phyloP scores from a whole-genome alignment of 2,329 filamentous ascomycete genomes.

The Penicillium sp. region DNA sequence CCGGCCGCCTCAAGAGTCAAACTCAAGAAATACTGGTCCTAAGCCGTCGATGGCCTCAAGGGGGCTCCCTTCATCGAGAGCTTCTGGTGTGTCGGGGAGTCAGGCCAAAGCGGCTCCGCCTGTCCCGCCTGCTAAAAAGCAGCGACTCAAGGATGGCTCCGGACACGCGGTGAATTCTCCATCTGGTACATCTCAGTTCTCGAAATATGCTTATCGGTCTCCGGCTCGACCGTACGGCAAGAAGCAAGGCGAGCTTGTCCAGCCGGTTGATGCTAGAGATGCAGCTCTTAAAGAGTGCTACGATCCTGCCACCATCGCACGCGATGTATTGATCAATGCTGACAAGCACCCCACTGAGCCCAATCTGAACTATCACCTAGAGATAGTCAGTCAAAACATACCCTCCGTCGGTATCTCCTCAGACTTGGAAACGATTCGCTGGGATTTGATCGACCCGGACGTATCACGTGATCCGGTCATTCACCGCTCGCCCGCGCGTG shows the following conservation, averaged over 20 bases:
- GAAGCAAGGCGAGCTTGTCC: constrained; percentile 38
- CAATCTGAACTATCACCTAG: constrained; percentile 56
- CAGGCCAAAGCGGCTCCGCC: not conserved
- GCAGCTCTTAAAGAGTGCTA: constrained; percentile 50
- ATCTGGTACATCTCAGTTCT: constrained; percentile 2
- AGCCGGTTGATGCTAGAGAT: constrained; percentile 40
- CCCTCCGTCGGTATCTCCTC: constrained; percentile 42
- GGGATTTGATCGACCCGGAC: constrained; percentile 54
- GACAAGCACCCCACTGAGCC: constrained; percentile 57
- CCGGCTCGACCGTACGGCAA: constrained; percentile 21
- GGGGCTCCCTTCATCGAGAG: not conserved
- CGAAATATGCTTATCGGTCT: constrained; percentile 9
- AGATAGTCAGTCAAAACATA: constrained; percentile 44
- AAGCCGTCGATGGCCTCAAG: not conserved
- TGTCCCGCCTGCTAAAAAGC: constrained; percentile 1
- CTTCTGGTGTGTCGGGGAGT: not conserved
- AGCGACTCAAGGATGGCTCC: not conserved
- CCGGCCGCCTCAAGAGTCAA: no score
- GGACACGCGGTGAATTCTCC: not conserved
- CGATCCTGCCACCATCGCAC: constrained; percentile 58
- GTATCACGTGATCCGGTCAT: constrained; percentile 1
- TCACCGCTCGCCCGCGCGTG: constrained; percentile 1
- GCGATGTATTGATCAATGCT: constrained; percentile 59
- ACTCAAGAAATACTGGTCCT: not conserved
- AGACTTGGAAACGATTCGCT: constrained; percentile 57